Evolutionary conservation across 305 asterid genomes (phyloP).

Genomic region (Salvia sclarea): DNA sequence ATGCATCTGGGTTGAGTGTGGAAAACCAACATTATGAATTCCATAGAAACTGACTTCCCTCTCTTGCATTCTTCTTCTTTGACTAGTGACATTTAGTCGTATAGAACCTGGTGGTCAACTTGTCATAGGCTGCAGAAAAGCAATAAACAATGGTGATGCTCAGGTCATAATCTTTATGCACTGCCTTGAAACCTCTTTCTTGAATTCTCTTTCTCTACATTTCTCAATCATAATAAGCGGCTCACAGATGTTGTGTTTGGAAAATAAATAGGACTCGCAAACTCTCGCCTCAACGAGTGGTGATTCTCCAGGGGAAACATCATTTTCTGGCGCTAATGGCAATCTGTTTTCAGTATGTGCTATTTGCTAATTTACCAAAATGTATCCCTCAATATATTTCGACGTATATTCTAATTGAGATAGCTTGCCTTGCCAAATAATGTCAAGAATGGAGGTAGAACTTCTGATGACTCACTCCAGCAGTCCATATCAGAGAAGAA

Average conservation of each 20-base stretch:
- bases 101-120: conserved; percentile 86
- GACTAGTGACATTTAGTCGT: conserved; percentile 78
- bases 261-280: conserved; percentile 60
- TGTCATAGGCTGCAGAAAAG: conserved; percentile 91
- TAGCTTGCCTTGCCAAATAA: conserved; percentile 22
- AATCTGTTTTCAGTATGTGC: conserved; percentile 54
- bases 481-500: conserved; percentile 56
- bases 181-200: not conserved
- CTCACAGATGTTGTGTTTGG: conserved; percentile 18
- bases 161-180: conserved; percentile 55
- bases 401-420: conserved; percentile 17
- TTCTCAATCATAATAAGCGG: conserved; percentile 1
- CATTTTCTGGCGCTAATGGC: conserved; percentile 56
- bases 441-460: conserved; percentile 58
- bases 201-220: not conserved
- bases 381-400: not conserved
- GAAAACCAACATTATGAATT: conserved; percentile 11
- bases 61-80: conserved; percentile 27
- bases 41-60: conserved; percentile 20
- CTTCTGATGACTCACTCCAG: conserved; percentile 51
- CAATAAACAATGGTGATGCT: conserved; percentile 51
- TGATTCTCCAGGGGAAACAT: conserved; percentile 54
- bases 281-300: conserved; percentile 47
- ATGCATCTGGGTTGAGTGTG: not conserved
- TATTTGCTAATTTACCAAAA: conserved; percentile 8